phyloP scores from a whole-genome alignment of 2,329 filamentous ascomycete genomes.

The Penicillium polonicum region DNA sequence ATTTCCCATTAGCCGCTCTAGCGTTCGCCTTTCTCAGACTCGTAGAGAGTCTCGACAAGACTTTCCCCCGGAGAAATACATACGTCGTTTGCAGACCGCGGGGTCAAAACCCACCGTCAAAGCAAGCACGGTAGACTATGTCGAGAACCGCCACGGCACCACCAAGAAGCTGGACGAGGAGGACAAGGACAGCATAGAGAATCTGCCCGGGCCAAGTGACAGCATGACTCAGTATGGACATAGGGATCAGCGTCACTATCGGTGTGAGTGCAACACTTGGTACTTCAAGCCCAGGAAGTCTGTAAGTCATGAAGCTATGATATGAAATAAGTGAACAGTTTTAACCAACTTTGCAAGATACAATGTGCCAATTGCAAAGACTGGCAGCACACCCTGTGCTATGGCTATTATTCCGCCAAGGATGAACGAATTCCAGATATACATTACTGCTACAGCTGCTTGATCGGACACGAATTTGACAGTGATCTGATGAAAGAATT shows the following conservation, averaged over 20 bases:
- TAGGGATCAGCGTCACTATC: background rate
- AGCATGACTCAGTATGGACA: background rate
- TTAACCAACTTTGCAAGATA: background rate
- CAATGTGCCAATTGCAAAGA: background rate
- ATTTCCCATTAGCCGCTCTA: background rate
- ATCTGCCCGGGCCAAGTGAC: background rate
- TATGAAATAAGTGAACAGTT: no score
- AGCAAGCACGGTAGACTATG: background rate
- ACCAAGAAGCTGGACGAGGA: background rate
- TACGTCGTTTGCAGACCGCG: background rate
- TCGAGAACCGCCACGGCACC: background rate
- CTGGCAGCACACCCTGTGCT: background rate
- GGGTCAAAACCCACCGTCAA: background rate
- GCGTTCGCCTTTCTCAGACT: background rate
- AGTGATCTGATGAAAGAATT: background rate
- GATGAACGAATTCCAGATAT: background rate
- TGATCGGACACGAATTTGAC: background rate
- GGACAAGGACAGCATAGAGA: background rate
- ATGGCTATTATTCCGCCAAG: background rate
- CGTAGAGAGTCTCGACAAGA: background rate
- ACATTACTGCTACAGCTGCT: background rate
- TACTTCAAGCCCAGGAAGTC: background rate
- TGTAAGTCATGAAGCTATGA: background rate
- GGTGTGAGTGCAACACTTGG: background rate
- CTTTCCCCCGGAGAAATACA: background rate